Base-by-base conservation (phyloP, 352 stramenopile species). In the Globisporangium okanoganense region DNA sequence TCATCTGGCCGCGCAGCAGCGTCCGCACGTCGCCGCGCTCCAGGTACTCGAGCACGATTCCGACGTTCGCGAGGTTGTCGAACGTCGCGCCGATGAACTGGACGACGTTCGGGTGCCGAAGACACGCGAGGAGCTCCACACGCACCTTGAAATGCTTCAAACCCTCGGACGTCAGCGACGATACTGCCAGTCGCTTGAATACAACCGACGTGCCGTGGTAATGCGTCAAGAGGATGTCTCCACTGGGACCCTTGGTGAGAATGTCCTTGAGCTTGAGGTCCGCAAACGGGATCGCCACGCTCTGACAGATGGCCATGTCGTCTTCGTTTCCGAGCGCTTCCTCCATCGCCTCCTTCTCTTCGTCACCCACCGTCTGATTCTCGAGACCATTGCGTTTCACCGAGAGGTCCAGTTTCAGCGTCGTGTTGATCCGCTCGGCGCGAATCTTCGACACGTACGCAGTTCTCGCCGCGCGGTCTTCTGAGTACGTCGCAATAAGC, bases 101-200 rank as follows among this genome's bases (percentile, higher is more conserved):
- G 36, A 96, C 85, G 55, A 96, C 92, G 57, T 93, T 94, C 14
- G 87, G 83, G 53, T 96, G 85, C 0, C 87, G 82, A 31, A 94
- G 71, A 65, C 79, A 86, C 51, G 83, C 79, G 9, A 93, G 67
- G 47, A 95, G 70, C 66, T 94, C 85, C 24, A 96, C 82, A 25
- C 86, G 79, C 47, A 71, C 75, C 45, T 88, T 90, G 50, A 94
- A 96, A 20, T 90, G 79, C 7, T 75, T 69, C 5, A 94, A 64
- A 2, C 79, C 78, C 18, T 88, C 76, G 1, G 73, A 69, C 24
- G 78, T 90, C 40, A 86, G 66, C 7, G 73, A 80, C 29, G 78
- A 78, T 38, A 88, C 65, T 14, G 77, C 75, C 25, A 89, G 70
- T 7, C 85, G 82, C 67, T 94, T 94, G n/a, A 94, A 72, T 8